Percentiles rank a stretch among this genome's conserved stretches.
These are phyloP conservation scores for Naganishia onofrii DNA, from an alignment of 768 basidiomycete species.

Conservation along the genomic window DNA sequence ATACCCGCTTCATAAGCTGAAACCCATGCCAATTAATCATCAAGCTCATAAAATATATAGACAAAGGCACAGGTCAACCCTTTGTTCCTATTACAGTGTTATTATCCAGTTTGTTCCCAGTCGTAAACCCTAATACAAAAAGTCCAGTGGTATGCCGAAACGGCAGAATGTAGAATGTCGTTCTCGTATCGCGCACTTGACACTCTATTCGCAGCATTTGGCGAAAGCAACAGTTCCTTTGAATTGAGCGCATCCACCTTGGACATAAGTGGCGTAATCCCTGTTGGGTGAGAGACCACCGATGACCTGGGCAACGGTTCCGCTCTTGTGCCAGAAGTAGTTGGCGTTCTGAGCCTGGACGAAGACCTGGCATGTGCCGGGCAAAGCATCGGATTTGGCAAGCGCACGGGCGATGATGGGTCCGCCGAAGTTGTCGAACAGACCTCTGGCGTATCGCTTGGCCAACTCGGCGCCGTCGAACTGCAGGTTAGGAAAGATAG, in stretches of 20 bases:
- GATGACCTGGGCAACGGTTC: background rate
- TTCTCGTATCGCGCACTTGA: too few species aligned
- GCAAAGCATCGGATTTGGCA: background rate
- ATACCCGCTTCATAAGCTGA: too few species aligned
- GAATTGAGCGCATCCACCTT: background rate
- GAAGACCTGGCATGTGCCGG: background rate
- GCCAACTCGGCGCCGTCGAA: background rate
- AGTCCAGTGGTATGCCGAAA: too few species aligned
- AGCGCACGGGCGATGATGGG: slow-evolving; percentile 9
- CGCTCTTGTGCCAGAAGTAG: slow-evolving; percentile 16
- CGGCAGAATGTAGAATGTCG: too few species aligned
- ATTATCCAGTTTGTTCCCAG: too few species aligned
- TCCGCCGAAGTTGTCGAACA: slow-evolving; percentile 13
- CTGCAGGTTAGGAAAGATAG: background rate
- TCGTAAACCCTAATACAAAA: too few species aligned
- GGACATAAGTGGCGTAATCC: slow-evolving; percentile 1
- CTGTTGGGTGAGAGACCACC: background rate
- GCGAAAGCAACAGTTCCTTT: background rate
- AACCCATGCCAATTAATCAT: too few species aligned
- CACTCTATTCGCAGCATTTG: slow-evolving; percentile 4
- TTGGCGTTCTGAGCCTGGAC: slow-evolving; percentile 19
- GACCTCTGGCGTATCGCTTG: background rate
- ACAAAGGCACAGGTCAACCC: too few species aligned
- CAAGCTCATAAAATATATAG: too few species aligned
- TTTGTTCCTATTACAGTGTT: too few species aligned